Evolutionary conservation across 202 grass and related monocot genomes (phyloP), one percentile per base, ranked within the genome.

Genomic region (Cymbopogon flexuosus): DNA sequence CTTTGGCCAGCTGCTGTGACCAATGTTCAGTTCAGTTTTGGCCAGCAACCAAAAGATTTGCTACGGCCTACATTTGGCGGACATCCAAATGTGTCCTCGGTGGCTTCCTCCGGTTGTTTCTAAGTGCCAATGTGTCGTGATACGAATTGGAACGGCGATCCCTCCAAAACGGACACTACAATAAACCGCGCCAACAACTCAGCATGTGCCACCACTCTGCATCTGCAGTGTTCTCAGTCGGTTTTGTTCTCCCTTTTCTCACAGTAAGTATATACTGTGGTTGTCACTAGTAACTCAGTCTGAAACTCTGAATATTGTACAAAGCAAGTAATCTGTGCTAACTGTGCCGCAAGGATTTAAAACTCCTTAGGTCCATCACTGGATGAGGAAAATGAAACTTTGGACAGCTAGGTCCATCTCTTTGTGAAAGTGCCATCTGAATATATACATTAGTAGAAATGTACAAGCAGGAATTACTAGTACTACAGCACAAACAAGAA

Each of bases 171-270:
- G 21, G 15, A 24, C 77, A 33, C 10, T 5, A 67, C 81, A 84
- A 85, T 88, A 84, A 88, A 84, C 81, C 10, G 57, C 77, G 8
- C 62, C 76, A 84, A 37, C 45, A 18, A 88, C 87, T 81, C 54
- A 76, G 34, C 86, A 76, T 58, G 81, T 84, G 86, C 54, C 63
- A 58, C 21, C 41, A 27, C 23, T 64, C 40, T 19, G 39, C 39
- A 41, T 64, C 40, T 19, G 39, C 39, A 41, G 74, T 35, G 59
- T 84, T 35, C 19, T 3, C 58, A 9, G 57, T 43, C n/a, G 35
- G 35, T 71, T 70, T 41, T 8, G 46, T 68, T 78, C 35, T 31
- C 18, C 27, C 36, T 21, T 73, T 73, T 22, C 58, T 65, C 27
- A 37, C 5, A 5, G 46, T 73, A 70, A 19, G n/a, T n/a, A n/a